Conservation (phyloP, 2,329 filamentous ascomycete species). For the Elsinoe necatrix region DNA sequence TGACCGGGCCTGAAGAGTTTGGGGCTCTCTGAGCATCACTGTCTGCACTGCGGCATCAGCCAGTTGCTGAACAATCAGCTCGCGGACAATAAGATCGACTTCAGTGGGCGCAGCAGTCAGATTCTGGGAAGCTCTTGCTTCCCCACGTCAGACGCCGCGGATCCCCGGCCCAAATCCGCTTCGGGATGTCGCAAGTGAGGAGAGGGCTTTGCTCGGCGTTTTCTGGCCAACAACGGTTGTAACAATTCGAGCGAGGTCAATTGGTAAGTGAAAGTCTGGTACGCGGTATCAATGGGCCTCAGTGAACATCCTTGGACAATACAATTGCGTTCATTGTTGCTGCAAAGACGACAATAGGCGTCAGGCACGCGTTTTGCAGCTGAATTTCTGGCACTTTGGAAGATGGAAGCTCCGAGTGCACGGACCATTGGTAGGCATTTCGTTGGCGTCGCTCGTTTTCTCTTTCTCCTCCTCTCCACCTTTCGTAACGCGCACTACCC, state of each 20-base stretch:
- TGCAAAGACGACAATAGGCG: background rate
- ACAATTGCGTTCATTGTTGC: background rate
- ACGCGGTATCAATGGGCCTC: background rate
- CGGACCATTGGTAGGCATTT: background rate
- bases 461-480: constrained; percentile 17
- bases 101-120: background rate
- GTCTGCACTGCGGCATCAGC: background rate
- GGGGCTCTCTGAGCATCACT: background rate
- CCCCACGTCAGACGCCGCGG: constrained; percentile 12
- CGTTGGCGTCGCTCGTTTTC: constrained; percentile 11
- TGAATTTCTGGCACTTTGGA: background rate
- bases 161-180: constrained; percentile 3
- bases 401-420: constrained; percentile 1
- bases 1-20: background rate
- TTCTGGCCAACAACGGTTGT: background rate
- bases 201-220: constrained; percentile 9
- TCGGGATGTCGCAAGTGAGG: constrained; percentile 11
- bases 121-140: background rate
- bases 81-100: background rate
- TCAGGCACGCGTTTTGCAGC: background rate
- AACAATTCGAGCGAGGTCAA: background rate
- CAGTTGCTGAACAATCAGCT: background rate
- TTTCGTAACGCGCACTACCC: constrained; percentile 10
- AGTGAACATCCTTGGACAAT: background rate
- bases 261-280: background rate